Conservation (phyloP, 768 basidiomycete genomes). For the Flagelloscypha sp. region DNA sequence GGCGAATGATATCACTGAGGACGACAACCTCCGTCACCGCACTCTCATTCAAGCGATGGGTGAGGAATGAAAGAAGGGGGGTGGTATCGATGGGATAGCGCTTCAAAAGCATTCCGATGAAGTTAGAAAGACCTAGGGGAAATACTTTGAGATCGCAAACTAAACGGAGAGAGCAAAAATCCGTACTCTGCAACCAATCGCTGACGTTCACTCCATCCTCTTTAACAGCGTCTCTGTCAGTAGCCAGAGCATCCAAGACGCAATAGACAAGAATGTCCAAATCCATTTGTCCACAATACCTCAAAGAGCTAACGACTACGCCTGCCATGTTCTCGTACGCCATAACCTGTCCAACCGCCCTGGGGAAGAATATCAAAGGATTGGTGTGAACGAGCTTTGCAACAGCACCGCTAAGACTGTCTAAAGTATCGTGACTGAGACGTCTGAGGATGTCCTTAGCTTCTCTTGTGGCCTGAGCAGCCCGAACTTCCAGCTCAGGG, state of each 20-base stretch:
- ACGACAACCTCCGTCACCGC: slow-evolving; percentile 86
- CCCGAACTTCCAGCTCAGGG: slow-evolving; percentile 71
- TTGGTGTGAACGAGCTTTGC: slow-evolving; percentile 94
- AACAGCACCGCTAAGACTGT: slow-evolving; percentile 76
- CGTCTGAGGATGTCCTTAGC: slow-evolving; percentile 85
- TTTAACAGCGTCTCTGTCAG: slow-evolving; percentile 76
- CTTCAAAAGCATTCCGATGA: slow-evolving; percentile 87
- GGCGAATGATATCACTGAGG: slow-evolving; percentile 86
- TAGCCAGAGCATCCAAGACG: slow-evolving; percentile 79
- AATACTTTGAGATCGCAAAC: slow-evolving; percentile 13
- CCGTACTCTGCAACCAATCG: slow-evolving; percentile 88
- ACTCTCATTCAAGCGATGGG: slow-evolving; percentile 79
- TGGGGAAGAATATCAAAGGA: slow-evolving; percentile 83
- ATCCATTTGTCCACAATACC: slow-evolving; percentile 87
- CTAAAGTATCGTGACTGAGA: slow-evolving; percentile 75
- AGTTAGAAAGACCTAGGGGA: slow-evolving; percentile 79
- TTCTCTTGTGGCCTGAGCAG: slow-evolving; percentile 79
- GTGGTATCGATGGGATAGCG: slow-evolving; percentile 79
- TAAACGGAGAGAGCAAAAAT: slow-evolving; percentile 2
- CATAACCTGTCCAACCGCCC: slow-evolving; percentile 90
- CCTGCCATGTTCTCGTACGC: slow-evolving; percentile 90
- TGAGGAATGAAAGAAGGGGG: slow-evolving; percentile 81
- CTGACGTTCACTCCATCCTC: slow-evolving; percentile 86
- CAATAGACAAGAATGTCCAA: slow-evolving; percentile 90
- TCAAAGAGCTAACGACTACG: slow-evolving; percentile 82